phyloP scores from a whole-genome alignment of 345 rosid genomes.

The Pseudoturritis turrita region DNA sequence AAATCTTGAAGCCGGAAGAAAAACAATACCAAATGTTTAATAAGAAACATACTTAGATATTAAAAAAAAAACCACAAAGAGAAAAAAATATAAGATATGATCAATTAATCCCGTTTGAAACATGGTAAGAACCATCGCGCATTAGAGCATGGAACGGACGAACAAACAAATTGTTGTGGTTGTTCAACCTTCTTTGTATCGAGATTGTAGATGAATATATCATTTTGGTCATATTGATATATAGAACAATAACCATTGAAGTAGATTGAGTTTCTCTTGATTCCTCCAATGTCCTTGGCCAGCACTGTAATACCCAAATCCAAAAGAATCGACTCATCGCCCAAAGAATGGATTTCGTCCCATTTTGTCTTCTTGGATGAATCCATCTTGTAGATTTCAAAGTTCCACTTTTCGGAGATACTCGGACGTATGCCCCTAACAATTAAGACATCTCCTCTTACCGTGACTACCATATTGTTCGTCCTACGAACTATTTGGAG shows the following conservation, averaged over 20 bases:
- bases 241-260: neutral
- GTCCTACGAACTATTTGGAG: too few relatives aligned
- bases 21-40: neutral
- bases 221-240: neutral
- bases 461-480: neutral
- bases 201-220: neutral
- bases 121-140: slow-evolving; percentile 3
- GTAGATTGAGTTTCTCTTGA: neutral
- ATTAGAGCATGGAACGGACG: neutral
- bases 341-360: neutral
- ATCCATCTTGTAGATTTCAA: neutral
- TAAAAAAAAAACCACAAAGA: neutral
- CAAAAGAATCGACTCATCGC: neutral
- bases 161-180: neutral
- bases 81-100: neutral
- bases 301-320: slow-evolving; percentile 9
- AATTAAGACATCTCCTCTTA: neutral
- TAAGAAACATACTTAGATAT: neutral
- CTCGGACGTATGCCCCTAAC: neutral
- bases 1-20: too few relatives aligned
- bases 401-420: neutral
- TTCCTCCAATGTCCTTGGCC: neutral
- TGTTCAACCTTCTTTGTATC: neutral
- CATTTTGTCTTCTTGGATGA: neutral
- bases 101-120: neutral